These are phyloP conservation scores for Microbotryum violaceum DNA, from an alignment of 1,284 basidiomycete species.

Conservation along the genomic window DNA sequence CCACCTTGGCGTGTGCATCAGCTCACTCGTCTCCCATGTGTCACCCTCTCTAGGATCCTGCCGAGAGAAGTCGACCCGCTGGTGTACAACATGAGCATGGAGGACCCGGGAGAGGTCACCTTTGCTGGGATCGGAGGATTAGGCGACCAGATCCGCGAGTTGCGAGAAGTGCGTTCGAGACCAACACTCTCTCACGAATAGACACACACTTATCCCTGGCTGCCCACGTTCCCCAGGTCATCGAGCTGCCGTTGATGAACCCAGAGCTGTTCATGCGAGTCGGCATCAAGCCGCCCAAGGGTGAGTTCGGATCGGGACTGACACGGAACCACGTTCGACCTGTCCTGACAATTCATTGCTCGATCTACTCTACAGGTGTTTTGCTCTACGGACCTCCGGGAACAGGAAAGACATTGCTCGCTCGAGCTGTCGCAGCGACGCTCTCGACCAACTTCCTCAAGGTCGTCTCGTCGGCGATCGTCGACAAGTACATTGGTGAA, in stretches of 20 bases:
- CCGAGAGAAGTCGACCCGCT: conserved; percentile 96
- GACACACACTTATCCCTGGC: neutral
- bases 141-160: conserved; percentile 89
- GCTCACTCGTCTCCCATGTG: neutral
- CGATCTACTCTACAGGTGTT: conserved; percentile 44
- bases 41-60: conserved; percentile 52
- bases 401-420: conserved; percentile 92
- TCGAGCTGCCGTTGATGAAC: conserved; percentile 89
- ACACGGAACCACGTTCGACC: too few relatives aligned
- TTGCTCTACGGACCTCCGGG: conserved; percentile 88
- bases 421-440: conserved; percentile 91
- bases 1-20: neutral
- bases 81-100: conserved; percentile 99
- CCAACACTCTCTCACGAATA: neutral
- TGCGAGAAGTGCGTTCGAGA: conserved; percentile 65
- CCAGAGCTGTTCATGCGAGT: conserved; percentile 93
- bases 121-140: conserved; percentile 97
- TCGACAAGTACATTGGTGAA: conserved; percentile 99
- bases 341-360: too few relatives aligned
- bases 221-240: conserved; percentile 55
- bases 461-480: conserved; percentile 97
- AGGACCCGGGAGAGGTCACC: conserved; percentile 89
- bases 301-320: conserved; percentile 38
- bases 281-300: conserved; percentile 92
- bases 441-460: conserved; percentile 96